Evolutionary conservation across 2,329 filamentous ascomycete species (phyloP), one percentile per base, ranked within the genome.

Genomic region (Pyricularia pennisetigena): DNA sequence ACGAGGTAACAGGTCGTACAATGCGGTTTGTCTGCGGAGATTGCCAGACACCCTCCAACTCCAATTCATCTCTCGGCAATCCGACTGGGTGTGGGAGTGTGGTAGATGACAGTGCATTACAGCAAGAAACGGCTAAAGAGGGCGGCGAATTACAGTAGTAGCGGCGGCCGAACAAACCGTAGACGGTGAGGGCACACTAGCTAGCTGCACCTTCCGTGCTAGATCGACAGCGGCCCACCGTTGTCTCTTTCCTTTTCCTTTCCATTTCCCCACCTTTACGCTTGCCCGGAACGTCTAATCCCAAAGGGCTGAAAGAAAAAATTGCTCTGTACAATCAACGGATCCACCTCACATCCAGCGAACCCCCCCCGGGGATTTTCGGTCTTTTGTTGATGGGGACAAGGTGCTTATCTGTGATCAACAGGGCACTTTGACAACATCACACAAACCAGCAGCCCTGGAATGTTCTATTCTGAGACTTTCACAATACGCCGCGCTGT

Each of bases 201-300:
- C 41, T n/a, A 49, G 16, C 20, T 20, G 41, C 41, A n/a, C 41
- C 41, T 49, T 49, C 20, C 5, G 41, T n/a, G 32, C 32, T 14
- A n/a, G 41, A 49, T 49, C 41, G 20, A n/a, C 41, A 5, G 41
- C 41, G 41, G 41, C 41, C 41, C 41, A 49, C 41, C 41, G 41
- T 49, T 49, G 41, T 49, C 16, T 49, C 16, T 70, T 69, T 67
- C 65, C 68, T 67, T 67, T 68, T 35, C 32, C 67, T 68, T 69
- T 67, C 16, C 30, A 20, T 32, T n/a, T 64, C 23, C 62, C 62
- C 23, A 28, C 26, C 32, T 65, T 35, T 35, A 2, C 29, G 29
- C 28, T 41, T 65, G 29, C 28, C 24, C 49, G 24, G 62, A 49
- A 49, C 41, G 41, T 49, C 41, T 49, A 49, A 49, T 16, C 16